phyloP scores from a whole-genome alignment of 2,329 filamentous ascomycete genomes.

The Fusarium oligoseptatum region DNA sequence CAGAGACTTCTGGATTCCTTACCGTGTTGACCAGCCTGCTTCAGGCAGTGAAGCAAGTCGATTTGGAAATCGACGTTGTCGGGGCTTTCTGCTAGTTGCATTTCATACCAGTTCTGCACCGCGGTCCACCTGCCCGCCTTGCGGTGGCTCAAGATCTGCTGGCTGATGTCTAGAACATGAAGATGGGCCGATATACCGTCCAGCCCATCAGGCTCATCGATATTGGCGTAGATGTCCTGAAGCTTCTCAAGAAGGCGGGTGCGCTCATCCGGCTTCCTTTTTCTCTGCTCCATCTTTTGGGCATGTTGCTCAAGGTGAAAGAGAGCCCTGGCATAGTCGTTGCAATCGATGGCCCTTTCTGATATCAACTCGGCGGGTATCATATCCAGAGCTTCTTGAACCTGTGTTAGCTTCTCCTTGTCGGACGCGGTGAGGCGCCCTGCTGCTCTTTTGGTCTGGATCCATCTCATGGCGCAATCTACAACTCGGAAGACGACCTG shows the following conservation, averaged over 20 bases:
- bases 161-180: conserved; percentile 88
- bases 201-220: conserved; percentile 96
- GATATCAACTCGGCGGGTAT: conserved; percentile 84
- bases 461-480: conserved; percentile 92
- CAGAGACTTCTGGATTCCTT: conserved; percentile 57
- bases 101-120: conserved; percentile 97
- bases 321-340: conserved; percentile 89
- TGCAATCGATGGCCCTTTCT: conserved; percentile 89
- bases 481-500: conserved; percentile 90
- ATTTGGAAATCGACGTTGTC: conserved; percentile 82
- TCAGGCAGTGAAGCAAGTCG: conserved; percentile 87
- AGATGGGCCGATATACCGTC: conserved; percentile 93
- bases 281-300: conserved; percentile 61
- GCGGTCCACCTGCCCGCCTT: conserved; percentile 95
- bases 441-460: conserved; percentile 75
- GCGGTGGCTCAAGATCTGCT: conserved; percentile 91
- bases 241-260: conserved; percentile 80
- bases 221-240: conserved; percentile 95
- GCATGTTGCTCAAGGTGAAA: conserved; percentile 97
- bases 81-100: conserved; percentile 84
- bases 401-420: conserved; percentile 63
- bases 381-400: conserved; percentile 65
- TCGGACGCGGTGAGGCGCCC: conserved; percentile 53
- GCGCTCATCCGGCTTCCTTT: conserved; percentile 64
- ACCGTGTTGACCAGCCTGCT: conserved; percentile 97